These are phyloP conservation scores for Leavenworthia alabamica DNA, from an alignment of 345 rosid species.

Conservation along the genomic window DNA sequence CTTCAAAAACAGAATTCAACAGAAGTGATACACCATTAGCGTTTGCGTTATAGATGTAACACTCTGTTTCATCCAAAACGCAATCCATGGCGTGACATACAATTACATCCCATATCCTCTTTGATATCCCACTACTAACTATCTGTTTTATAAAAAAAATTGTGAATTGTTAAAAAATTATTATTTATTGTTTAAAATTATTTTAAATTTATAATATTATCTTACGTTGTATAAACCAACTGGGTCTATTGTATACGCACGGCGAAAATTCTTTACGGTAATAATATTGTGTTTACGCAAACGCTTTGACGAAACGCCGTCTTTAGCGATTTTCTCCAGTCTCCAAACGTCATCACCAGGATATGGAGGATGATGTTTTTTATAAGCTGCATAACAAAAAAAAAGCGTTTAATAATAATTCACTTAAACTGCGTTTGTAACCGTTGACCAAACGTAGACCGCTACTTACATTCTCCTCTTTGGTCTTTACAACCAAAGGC, in stretches of 20 bases:
- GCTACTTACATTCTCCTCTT: constrained; percentile 72
- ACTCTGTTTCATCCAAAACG: constrained; percentile 41
- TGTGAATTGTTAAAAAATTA: neutral
- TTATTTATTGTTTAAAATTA: neutral
- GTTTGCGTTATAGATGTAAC: constrained; percentile 32
- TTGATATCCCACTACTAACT: constrained; percentile 39
- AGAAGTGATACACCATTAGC: constrained; percentile 29
- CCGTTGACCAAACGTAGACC: neutral
- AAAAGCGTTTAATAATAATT: neutral
- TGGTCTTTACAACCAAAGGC: constrained; percentile 74
- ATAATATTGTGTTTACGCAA: constrained; percentile 19
- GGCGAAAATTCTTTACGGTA: constrained; percentile 44
- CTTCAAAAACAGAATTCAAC: constrained; percentile 43
- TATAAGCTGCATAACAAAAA: constrained; percentile 40
- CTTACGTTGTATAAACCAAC: constrained; percentile 40
- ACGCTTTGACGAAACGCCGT: constrained; percentile 39
- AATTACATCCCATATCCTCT: constrained; percentile 49
- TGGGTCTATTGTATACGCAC: constrained; percentile 18
- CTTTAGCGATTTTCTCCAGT: constrained; percentile 61
- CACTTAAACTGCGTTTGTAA: neutral
- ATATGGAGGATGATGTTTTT: constrained; percentile 72
- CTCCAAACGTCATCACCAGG: constrained; percentile 68
- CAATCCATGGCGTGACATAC: constrained; percentile 56
- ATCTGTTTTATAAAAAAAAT: constrained; percentile 31
- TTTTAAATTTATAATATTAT: neutral